Evolutionary conservation across 257 asterid genomes (phyloP).

Genomic region (Solanum clarkiae): DNA sequence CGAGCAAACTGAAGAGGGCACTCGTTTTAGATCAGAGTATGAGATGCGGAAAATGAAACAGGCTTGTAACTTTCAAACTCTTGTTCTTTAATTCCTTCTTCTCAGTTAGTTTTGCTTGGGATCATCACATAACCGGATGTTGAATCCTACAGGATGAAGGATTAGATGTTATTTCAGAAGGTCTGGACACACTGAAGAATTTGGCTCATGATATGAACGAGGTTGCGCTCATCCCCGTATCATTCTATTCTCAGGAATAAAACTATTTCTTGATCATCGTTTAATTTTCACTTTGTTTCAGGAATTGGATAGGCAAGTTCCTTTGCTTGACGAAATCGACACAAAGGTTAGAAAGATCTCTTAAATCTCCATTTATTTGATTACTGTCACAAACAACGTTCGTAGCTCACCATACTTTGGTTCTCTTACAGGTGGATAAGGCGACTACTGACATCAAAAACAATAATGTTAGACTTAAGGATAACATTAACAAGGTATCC

Average conservation of each 20-base stretch:
- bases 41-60: slow-evolving; percentile 88
- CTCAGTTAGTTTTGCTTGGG: background rate
- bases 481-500: slow-evolving; percentile 37
- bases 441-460: slow-evolving; percentile 48
- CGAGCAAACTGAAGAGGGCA: slow-evolving; percentile 54
- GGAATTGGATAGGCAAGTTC: slow-evolving; percentile 94
- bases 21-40: slow-evolving; percentile 55
- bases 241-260: background rate
- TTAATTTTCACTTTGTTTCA: background rate
- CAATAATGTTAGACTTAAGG: slow-evolving; percentile 65
- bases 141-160: slow-evolving; percentile 64
- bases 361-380: background rate
- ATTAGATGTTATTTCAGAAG: slow-evolving; percentile 61
- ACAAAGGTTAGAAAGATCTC: slow-evolving; percentile 41
- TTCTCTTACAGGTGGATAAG: slow-evolving; percentile 54
- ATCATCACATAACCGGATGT: background rate
- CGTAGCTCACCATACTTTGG: background rate
- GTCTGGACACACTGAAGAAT: slow-evolving; percentile 63
- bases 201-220: slow-evolving; percentile 86
- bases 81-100: background rate
- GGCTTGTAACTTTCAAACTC: slow-evolving; percentile 47
- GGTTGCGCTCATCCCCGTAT: slow-evolving; percentile 18
- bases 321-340: slow-evolving; percentile 76
- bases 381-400: background rate
- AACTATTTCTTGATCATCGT: background rate